These are phyloP conservation scores for Solanum paucissectum DNA, from an alignment of 257 asterid species.

Conservation along the genomic window DNA sequence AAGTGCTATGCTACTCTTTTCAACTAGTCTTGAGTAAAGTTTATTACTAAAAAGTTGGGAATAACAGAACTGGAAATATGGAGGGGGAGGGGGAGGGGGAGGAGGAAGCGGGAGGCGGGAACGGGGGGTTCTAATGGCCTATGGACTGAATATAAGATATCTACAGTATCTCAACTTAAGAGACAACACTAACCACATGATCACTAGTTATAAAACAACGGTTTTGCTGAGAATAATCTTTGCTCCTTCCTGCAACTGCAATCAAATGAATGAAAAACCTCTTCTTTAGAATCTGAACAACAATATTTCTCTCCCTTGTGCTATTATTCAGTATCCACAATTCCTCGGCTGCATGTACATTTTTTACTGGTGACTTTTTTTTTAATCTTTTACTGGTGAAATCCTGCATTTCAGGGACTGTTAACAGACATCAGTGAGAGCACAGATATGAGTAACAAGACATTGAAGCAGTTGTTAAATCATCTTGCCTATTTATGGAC, in stretches of 20 bases:
- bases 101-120: neutral
- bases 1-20: neutral
- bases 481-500: constrained; percentile 3
- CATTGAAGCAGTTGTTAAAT: neutral
- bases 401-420: neutral
- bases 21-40: neutral
- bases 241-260: neutral
- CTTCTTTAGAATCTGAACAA: neutral
- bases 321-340: constrained; percentile 7
- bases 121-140: neutral
- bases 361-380: neutral
- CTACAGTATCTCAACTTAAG: neutral
- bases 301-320: neutral
- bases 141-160: neutral
- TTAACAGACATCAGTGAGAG: neutral
- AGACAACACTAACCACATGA: neutral
- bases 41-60: neutral
- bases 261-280: neutral
- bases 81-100: neutral
- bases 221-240: neutral
- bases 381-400: neutral
- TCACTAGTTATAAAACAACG: neutral
- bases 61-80: neutral
- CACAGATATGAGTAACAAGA: neutral
- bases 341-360: neutral